Conservation (phyloP, 2,329 filamentous ascomycete genomes). For the Chrysosporium queenslandicum region DNA sequence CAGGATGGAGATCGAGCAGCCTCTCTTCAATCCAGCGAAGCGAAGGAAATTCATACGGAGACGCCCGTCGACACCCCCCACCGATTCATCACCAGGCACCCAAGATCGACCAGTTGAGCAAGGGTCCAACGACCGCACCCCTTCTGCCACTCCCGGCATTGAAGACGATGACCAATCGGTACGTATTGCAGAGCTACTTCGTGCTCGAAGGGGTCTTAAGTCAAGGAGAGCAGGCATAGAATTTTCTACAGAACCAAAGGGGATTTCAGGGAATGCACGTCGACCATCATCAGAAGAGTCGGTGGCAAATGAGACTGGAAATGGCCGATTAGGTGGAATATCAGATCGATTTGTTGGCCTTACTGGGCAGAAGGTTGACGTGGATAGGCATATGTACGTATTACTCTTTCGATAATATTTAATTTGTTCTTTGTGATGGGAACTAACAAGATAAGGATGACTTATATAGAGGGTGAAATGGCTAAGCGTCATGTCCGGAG, state of each 20-base stretch:
- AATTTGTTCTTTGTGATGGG: conserved; percentile 3
- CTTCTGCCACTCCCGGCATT: neutral
- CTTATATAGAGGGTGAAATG: conserved; percentile 57
- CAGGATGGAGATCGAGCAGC: conserved; percentile 20
- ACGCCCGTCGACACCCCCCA: conserved; percentile 21
- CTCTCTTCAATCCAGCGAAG: conserved; percentile 42
- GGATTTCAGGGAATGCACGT: conserved; percentile 13
- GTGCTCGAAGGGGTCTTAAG: conserved; percentile 31
- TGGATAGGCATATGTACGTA: conserved; percentile 56
- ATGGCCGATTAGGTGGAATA: conserved; percentile 33
- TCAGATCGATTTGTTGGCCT: conserved; percentile 48
- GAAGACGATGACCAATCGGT: conserved; percentile 14
- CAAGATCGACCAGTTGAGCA: conserved; percentile 2
- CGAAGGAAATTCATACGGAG: conserved; percentile 43
- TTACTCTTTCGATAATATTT: conserved; percentile 4
- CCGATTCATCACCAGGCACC: neutral
- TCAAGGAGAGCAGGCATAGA: conserved; percentile 38
- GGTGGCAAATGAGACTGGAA: conserved; percentile 27
- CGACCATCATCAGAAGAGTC: conserved; percentile 21
- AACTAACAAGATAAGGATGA: conserved; percentile 56
- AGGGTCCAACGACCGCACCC: neutral
- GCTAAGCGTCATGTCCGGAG: conserved; percentile 38
- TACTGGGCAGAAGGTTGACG: conserved; percentile 49
- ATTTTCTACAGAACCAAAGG: conserved; percentile 32
- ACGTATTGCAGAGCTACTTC: conserved; percentile 28